Evolutionary conservation across 1,284 basidiomycete species (phyloP).

Genomic region (Cutaneotrichosporon mucoides): DNA sequence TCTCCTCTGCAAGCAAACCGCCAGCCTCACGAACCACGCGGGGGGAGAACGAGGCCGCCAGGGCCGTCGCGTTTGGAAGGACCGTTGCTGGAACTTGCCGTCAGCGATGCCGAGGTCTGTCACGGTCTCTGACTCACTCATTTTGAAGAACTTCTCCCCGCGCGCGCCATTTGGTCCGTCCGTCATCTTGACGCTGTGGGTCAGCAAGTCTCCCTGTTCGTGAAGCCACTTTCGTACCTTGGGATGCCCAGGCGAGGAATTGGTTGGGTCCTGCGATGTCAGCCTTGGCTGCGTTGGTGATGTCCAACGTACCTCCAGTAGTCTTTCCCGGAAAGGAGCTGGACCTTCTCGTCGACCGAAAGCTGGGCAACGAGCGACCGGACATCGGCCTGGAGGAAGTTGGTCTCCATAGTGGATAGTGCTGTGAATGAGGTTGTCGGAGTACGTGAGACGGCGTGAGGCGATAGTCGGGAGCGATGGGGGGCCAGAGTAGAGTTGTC

Average conservation of each 20-base stretch:
- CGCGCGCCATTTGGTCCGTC: slow-evolving; percentile 34
- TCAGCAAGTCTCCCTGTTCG: not conserved
- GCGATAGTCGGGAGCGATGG: too few species aligned
- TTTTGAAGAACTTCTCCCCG: slow-evolving; percentile 27
- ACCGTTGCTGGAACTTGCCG: slow-evolving; percentile 55
- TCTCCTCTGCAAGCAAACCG: slow-evolving; percentile 60
- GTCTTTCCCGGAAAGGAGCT: not conserved
- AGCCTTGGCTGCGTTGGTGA: not conserved
- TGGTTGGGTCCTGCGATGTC: not conserved
- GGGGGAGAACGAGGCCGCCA: slow-evolving; percentile 49
- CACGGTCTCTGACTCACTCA: slow-evolving; percentile 21
- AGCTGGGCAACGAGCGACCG: not conserved
- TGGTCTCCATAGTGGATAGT: too few species aligned
- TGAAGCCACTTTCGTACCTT: not conserved
- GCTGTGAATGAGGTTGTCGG: too few species aligned
- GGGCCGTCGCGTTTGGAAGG: slow-evolving; percentile 60
- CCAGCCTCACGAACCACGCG: slow-evolving; percentile 62
- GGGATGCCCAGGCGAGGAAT: not conserved
- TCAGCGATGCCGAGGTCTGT: not conserved
- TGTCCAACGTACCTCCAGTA: not conserved
- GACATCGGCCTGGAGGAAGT: too few species aligned
- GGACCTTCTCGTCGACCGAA: not conserved
- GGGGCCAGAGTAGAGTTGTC: too few species aligned
- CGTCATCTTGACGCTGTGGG: slow-evolving; percentile 27
- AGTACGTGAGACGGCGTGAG: too few species aligned